A percentile compares a stretch with the other conserved stretches of the same genome.
Conservation (phyloP, 805 yeast species). For the Sugiyamaella valdiviana region DNA sequence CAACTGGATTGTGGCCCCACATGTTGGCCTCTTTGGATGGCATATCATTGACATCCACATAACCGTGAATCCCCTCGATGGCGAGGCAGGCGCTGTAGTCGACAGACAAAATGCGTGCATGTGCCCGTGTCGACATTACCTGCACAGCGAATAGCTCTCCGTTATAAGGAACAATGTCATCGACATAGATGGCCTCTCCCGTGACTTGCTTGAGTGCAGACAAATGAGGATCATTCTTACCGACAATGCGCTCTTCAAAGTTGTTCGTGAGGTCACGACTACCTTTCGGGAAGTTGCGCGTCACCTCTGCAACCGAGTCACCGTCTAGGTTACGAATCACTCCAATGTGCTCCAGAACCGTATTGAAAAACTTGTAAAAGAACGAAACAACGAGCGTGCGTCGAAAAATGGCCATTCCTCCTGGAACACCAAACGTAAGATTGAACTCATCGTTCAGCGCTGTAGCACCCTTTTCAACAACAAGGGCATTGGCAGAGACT, state of each 20-base stretch:
- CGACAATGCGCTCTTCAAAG: slow-evolving; percentile 35
- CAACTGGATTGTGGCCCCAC: slow-evolving; percentile 41
- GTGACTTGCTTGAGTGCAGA: slow-evolving; percentile 42
- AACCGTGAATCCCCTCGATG: slow-evolving; percentile 40
- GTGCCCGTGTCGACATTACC: slow-evolving; percentile 39
- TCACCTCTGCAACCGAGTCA: slow-evolving; percentile 33
- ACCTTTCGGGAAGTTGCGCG: slow-evolving; percentile 36
- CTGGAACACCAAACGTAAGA: slow-evolving; percentile 41
- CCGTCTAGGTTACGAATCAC: slow-evolving; percentile 22
- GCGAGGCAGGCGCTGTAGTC: slow-evolving; percentile 36
- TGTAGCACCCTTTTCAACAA: slow-evolving; percentile 31
- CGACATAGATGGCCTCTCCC: slow-evolving; percentile 44
- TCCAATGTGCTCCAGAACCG: slow-evolving; percentile 22
- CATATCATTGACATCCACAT: slow-evolving; percentile 37
- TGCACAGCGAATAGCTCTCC: slow-evolving; percentile 41
- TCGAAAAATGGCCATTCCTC: slow-evolving; percentile 45
- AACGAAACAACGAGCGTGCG: slow-evolving; percentile 41
- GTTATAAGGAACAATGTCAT: slow-evolving; percentile 40
- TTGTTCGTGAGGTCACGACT: slow-evolving; percentile 37
- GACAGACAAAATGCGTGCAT: slow-evolving; percentile 38
- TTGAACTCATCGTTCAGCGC: slow-evolving; percentile 33
- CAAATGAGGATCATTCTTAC: slow-evolving; percentile 40
- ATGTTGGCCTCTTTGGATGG: slow-evolving; percentile 34
- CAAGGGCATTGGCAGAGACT: slow-evolving; percentile 15
- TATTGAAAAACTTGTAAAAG: slow-evolving; percentile 40